Percentiles rank a stretch among this genome's conserved stretches.
Conservation (phyloP, 768 basidiomycete species). For the Kwoniella sp. region DNA sequence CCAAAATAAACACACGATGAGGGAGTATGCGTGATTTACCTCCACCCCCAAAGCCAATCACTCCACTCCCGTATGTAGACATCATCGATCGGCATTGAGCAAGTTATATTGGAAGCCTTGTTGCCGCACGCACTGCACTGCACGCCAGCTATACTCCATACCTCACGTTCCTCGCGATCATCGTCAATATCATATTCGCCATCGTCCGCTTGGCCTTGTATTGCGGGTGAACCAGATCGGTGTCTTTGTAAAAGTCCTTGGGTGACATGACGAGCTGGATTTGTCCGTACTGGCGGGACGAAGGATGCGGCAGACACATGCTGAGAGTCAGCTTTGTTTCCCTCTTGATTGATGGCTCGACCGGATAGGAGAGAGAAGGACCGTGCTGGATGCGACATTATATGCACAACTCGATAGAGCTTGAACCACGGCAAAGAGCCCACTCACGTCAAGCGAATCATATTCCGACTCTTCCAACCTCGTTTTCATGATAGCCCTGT, state of each 20-base stretch:
- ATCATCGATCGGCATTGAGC: too few relatives aligned
- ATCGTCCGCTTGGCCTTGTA: constrained; percentile 6
- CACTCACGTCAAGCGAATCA: constrained; percentile 2
- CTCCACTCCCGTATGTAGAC: too few relatives aligned
- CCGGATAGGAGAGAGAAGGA: too few relatives aligned
- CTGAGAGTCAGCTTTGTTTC: neutral
- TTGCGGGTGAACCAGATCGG: constrained; percentile 2
- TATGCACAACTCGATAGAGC: too few relatives aligned
- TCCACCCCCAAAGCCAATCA: too few relatives aligned
- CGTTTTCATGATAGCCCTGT: constrained; percentile 3
- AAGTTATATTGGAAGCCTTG: too few relatives aligned
- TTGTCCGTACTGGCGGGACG: neutral
- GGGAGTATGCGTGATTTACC: too few relatives aligned
- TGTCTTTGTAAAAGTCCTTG: constrained; percentile 5
- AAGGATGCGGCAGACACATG: too few relatives aligned
- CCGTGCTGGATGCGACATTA: too few relatives aligned
- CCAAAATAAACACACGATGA: too few relatives aligned
- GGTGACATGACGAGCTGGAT: constrained; percentile 3
- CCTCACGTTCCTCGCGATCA: constrained; percentile 4
- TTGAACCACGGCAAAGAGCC: neutral
- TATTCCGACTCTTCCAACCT: constrained; percentile 4
- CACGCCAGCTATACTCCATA: constrained; percentile 4
- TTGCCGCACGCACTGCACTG: too few relatives aligned
- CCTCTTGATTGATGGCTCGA: too few relatives aligned
- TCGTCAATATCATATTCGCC: constrained; percentile 6